Evolutionary conservation across 2,329 filamentous ascomycete species (phyloP).

Genomic region (Huntiella omanensis): DNA sequence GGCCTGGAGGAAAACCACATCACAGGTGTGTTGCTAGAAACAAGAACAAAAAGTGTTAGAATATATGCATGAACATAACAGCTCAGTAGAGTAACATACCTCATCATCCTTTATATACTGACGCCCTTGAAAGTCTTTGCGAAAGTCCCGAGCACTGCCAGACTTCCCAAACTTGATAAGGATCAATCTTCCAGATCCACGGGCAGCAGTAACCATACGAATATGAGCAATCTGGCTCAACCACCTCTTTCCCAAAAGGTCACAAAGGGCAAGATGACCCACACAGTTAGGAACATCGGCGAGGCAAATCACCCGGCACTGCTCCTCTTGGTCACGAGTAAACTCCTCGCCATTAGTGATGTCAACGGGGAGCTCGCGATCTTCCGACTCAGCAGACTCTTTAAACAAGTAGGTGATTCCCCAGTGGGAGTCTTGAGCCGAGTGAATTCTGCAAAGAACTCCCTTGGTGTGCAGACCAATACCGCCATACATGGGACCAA

Average conservation of each 20-base stretch:
- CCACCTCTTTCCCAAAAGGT: constrained; percentile 78
- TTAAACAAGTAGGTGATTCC: constrained; percentile 89
- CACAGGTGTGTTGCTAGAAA: constrained; percentile 69
- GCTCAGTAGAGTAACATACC: constrained; percentile 6
- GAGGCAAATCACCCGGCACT: constrained; percentile 68
- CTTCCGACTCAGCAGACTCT: constrained; percentile 34
- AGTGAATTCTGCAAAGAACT: constrained; percentile 49
- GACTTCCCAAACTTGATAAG: constrained; percentile 79
- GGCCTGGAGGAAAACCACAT: constrained; percentile 84
- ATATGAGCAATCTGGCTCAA: constrained; percentile 80
- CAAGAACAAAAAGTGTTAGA: constrained; percentile 12
- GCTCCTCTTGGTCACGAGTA: constrained; percentile 37
- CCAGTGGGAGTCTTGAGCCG: constrained; percentile 58
- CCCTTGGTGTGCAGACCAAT: constrained; percentile 68
- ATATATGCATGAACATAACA: not conserved
- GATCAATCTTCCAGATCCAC: constrained; percentile 83
- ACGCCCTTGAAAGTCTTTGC: constrained; percentile 76
- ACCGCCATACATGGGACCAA: constrained; percentile 35
- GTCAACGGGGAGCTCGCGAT: constrained; percentile 13
- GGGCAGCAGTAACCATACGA: constrained; percentile 76
- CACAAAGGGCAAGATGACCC: constrained; percentile 74
- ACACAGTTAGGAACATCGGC: constrained; percentile 89
- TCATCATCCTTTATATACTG: constrained; percentile 52
- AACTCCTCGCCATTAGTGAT: not conserved
- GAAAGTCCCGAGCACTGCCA: constrained; percentile 59